Base-by-base conservation (phyloP, 2,329 filamentous ascomycete genomes). In the Akanthomyces muscarius region DNA sequence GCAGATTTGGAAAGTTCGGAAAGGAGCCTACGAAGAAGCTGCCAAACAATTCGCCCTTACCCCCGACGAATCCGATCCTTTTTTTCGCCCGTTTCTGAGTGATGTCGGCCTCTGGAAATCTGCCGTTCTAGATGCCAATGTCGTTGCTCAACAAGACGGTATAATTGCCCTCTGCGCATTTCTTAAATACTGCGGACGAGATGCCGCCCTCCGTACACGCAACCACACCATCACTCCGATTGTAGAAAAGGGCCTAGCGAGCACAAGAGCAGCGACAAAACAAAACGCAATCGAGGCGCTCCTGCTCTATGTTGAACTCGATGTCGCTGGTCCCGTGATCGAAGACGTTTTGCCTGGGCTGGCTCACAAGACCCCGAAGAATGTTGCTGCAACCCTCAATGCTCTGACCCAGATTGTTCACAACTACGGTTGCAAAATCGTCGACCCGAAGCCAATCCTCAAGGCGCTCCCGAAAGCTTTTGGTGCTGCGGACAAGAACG, bases 401-500 rank as follows among this genome's bases (percentile, higher is more conserved):
- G 90, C 91, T 1, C 79, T 99, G 50, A 92, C 89, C 0, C 83
- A 88, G 54, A 92, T 98, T 64, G 95, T 91, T 72, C 92, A 97
- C 75, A 95, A 91, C 71, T 99, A 93, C 74, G 95, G 96, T 63
- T 96, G 92, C 80, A 97, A 97, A 77, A 87, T 92, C 21, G 89
- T 95, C 56, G 95, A 99, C 71, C 92, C 96, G 4, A 97, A 99
- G 73, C 89, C 91, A 1, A 87, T 96, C 23, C 83, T 98, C 64
- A 98, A 98, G 74, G 79, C 85, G 13, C 81, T 99, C 2, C 92
- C 95, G 3, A 96, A 97, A 73, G 89, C 89, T 2, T 99, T 97
- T 72, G 92, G 91, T 23, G 95, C 98, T 74, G 94, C 95, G 38
- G 95, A 99, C 81, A 99, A 99, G 78, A 98, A 98, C 73, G 91